Evolutionary conservation across 768 basidiomycete species (phyloP).

Genomic region (Suillus alpinus): DNA sequence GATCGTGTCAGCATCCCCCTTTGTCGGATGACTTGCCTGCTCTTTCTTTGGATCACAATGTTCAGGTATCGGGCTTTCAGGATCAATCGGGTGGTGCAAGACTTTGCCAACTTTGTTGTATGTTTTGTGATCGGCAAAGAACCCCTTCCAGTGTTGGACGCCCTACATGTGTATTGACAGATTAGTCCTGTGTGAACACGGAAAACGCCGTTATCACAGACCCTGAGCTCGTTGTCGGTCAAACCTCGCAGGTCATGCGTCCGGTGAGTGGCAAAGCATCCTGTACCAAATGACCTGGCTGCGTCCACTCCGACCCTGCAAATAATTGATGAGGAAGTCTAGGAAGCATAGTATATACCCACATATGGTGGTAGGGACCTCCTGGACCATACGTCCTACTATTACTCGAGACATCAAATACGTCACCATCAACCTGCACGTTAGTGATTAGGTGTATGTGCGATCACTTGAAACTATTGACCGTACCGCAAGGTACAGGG

Average conservation of each 20-base stretch:
- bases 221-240: conserved; percentile 65
- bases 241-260: conserved; percentile 91
- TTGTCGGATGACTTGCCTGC: conserved; percentile 23
- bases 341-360: conserved; percentile 14
- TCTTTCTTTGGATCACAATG: conserved; percentile 70
- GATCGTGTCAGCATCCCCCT: conserved; percentile 27
- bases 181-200: conserved; percentile 1
- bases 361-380: conserved; percentile 78
- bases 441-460: conserved; percentile 4
- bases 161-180: conserved; percentile 42
- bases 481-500: conserved; percentile 83
- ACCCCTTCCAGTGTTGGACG: conserved; percentile 85
- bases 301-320: conserved; percentile 81
- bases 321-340: conserved; percentile 13
- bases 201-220: conserved; percentile 32
- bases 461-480: not conserved
- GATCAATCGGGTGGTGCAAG: conserved; percentile 73
- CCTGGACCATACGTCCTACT: conserved; percentile 82
- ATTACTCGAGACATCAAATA: conserved; percentile 87
- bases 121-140: conserved; percentile 78
- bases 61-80: conserved; percentile 66
- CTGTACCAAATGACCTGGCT: conserved; percentile 90
- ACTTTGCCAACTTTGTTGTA: conserved; percentile 81
- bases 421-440: conserved; percentile 81
- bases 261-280: conserved; percentile 87